Evolutionary conservation across 2,329 filamentous ascomycete species (phyloP).

Genomic region (Pseudogymnoascus pannorum): DNA sequence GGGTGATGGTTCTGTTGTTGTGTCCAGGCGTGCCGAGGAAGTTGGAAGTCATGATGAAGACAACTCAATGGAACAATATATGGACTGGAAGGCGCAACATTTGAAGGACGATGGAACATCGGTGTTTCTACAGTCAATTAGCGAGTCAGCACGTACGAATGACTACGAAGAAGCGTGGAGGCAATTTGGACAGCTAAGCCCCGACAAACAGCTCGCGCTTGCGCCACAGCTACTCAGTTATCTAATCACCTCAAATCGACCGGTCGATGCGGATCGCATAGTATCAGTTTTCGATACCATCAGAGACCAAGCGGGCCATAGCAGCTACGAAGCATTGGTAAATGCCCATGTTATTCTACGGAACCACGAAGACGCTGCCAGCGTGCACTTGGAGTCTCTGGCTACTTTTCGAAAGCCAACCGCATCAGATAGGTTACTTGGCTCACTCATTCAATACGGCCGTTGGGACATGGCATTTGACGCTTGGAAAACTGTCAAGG

Average conservation of each 20-base stretch:
- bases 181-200: conserved; percentile 28
- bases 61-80: conserved; percentile 11
- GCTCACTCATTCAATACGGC: conserved; percentile 14
- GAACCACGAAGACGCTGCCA: conserved; percentile 30
- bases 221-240: conserved; percentile 28
- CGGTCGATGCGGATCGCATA: conserved; percentile 35
- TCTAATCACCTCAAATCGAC: conserved; percentile 32
- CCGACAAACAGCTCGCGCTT: conserved; percentile 17
- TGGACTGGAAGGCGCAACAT: not conserved
- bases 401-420: not conserved
- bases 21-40: conserved; percentile 8
- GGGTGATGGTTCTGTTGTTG: conserved; percentile 8
- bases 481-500: conserved; percentile 15
- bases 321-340: conserved; percentile 39
- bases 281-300: conserved; percentile 37
- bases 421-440: conserved; percentile 18
- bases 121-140: not conserved
- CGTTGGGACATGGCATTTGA: conserved; percentile 19
- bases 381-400: conserved; percentile 17
- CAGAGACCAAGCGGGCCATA: conserved; percentile 29
- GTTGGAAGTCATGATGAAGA: conserved; percentile 10
- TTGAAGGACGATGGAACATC: not conserved
- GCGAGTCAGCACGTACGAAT: conserved; percentile 5
- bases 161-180: conserved; percentile 36
- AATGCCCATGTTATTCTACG: conserved; percentile 37